Conservation (phyloP, 1,139 yeast species). For the Magnusiomyces suaveolens region DNA sequence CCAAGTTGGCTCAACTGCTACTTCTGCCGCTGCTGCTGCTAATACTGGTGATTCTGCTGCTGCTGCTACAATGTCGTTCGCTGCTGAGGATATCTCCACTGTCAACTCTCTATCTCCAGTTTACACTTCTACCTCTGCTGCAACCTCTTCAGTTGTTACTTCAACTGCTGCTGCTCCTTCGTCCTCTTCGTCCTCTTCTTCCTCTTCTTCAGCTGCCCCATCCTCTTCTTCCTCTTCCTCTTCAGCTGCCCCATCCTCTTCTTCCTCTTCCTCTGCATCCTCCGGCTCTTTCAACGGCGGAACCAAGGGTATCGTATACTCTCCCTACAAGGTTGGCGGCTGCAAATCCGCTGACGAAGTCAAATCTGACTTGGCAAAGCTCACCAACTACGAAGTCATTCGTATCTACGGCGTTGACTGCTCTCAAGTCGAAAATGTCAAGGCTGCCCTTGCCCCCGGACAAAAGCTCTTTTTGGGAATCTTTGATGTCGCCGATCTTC, state of each 20-base stretch:
- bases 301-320: constrained; percentile 66
- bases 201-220: background rate
- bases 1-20: constrained; percentile 20
- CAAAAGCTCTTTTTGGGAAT: constrained; percentile 76
- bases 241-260: constrained; percentile 7
- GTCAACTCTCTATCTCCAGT: too few species aligned
- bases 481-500: constrained; percentile 48
- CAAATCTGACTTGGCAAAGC: constrained; percentile 45
- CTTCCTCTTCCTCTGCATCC: constrained; percentile 19
- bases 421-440: constrained; percentile 57
- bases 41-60: background rate
- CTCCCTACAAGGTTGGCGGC: constrained; percentile 64
- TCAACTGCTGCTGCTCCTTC: background rate
- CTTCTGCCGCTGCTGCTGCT: constrained; percentile 12
- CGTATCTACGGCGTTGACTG: constrained; percentile 85
- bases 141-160: constrained; percentile 1
- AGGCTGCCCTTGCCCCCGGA: constrained; percentile 44
- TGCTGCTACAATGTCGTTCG: constrained; percentile 12
- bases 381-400: constrained; percentile 49
- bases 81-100: constrained; percentile 21
- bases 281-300: constrained; percentile 27
- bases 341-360: constrained; percentile 61
- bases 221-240: background rate
- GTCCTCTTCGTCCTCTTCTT: background rate
- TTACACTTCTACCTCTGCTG: constrained; percentile 11